Evolutionary conservation across 805 yeast species (phyloP), one percentile per base, ranked within the genome.

Genomic region (Kockiozyma suomiensis): DNA sequence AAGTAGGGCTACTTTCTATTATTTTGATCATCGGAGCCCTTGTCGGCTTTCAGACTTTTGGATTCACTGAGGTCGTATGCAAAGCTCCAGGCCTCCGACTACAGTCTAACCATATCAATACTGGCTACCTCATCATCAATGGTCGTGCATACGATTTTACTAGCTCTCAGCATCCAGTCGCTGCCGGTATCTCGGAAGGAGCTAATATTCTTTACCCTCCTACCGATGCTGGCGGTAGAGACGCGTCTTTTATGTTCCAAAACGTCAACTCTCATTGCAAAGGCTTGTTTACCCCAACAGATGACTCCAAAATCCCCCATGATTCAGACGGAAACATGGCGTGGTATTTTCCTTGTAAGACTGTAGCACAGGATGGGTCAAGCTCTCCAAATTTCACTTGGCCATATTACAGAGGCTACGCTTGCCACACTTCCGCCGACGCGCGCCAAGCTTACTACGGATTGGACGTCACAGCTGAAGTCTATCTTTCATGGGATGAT

Each of bases 331-430:
- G 82, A 25, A 79, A 82, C 32, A 73, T 93, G 67, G 97, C 96
- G 17, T 92, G 97, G 97, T 94, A 94, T 75, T 90, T 92, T 86
- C 98, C 99, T 2, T 94, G 99, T 78, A 85, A 86, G 67, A 62
- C 88, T 33, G 77, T 82, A 54, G 74, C 77, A 43, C 87, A 83
- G 67, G 89, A 90, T 71, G 96, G 96, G 3, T 80, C 94, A 0
- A 73, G 88, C 1, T 58, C 74, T 30, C 88, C 89, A 41, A 88
- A 88, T 71, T 80, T 80, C 64, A 82, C 91, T 0, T 68, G 65
- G 19, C 73, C 79, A 21, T 84, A 85, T 70, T 92, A 91, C 72
- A 75, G 79, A 49, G 97, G 97, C 7, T 91, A 89, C 83, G 96
- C 93, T 1, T 93, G 98, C 72, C 97, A 94, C 74, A 88, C 97